Base-by-base conservation (phyloP, 345 rosid species). In the Luvunga scandens region DNA sequence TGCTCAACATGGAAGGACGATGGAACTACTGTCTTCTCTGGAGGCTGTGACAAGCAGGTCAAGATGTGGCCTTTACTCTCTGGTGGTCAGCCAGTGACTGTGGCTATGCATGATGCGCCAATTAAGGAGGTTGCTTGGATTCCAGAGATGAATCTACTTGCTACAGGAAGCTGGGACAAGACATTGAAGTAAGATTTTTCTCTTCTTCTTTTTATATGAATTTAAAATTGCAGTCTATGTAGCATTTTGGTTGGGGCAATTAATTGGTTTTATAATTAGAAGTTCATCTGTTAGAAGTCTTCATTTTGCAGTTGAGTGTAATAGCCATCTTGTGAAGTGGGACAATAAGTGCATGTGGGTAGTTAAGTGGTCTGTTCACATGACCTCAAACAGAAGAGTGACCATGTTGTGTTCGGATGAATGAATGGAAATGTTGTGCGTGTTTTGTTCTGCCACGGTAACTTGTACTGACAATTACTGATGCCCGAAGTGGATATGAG, bases 1-100 rank as follows among this genome's bases (percentile, higher is more conserved):
- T 94, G 99, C 87, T 94, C 98, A 38, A 64, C 98, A 53, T 96
- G 98, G 97, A 96, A 96, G 88, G 99, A 94, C 83, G 99, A 96
- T 89, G 99, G 99, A 74, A 91, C 91, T 28, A 86, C 99, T 3
- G 95, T 94, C 39, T 94, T 96, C 81, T 88, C 91, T 65, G 99
- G 96, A 12, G 98, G 99, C 19, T 97, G 99, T 71, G 98, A 97
- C 84, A 97, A 97, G 83, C 99, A 94, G 85, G 99, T 91, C 22
- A 97, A 97, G 84, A 97, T 97, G 99, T 97, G 99, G 99, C 93
- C 98, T 39, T 80, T 96, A 66, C 74, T 84, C 72, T 85, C 98
- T 30, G 95, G 98, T 59, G 94, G 96, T 81, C 99, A 93, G 80
- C 88, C 98, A 57, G 86, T 86, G 72, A 94, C 98, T 80, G 90